Base-by-base conservation (phyloP, 306 rosid genomes). In the Quercus gilva region DNA sequence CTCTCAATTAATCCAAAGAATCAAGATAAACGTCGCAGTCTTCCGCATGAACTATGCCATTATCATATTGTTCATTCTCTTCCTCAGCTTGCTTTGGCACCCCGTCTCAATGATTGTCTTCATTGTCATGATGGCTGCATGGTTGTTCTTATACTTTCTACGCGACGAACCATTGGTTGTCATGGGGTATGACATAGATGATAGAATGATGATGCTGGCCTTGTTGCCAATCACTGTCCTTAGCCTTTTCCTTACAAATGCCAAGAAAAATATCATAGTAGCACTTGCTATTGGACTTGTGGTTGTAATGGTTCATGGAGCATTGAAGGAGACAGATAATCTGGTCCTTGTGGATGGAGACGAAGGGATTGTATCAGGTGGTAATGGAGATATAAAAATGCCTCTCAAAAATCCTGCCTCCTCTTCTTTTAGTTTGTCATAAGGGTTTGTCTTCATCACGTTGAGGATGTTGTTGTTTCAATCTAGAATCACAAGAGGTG, bases 361-460 rank as follows among this genome's bases (percentile, higher is more conserved):
- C 74, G 91, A 85, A 25, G 85, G 80, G 29, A 25, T 75, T 74
- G 84, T 52, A 71, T 69, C 55, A 8, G 84, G 63, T 76, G 82
- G 53, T 56, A 78, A 67, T 71, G 68, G 64, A 1, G 82, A 69
- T 65, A 43, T 76, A 58, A 90, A 81, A 87, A 80, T 88, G 74
- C 90, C 91, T 77, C 91, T 91, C 7, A 85, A 81, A 84, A 80
- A 86, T 49, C 86, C 94, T 55, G 94, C 86, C 63, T 89, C 97
- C 63, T 83, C 94, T 77, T 93, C 92, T 74, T 91, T 82, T 78
- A 75, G 84, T 71, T 53, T 60, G 80, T 18, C 86, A 15, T 78
- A 71, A 64, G 57, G 45, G 9, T 70, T 58, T 33, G 15, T 67
- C 64, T 11, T 64, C 45, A 4, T 7, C 25, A 21, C 1, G 13